phyloP scores from a whole-genome alignment of 23 red algal species.

The Chondrus crispus region DNA sequence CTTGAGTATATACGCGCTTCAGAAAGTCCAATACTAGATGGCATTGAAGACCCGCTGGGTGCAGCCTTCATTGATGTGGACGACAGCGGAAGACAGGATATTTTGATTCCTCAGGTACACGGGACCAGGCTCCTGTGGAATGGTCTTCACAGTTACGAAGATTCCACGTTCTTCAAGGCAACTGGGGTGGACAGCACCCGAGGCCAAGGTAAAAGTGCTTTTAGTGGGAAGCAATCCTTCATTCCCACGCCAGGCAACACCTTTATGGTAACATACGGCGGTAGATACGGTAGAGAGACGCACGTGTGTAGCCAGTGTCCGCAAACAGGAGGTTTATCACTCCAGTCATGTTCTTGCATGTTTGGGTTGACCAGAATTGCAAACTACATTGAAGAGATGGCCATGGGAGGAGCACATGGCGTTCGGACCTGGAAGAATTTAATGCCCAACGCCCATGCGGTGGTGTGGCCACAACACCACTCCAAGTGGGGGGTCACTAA shows the following conservation, averaged over 20 bases:
- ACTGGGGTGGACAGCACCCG: conserved; percentile 45
- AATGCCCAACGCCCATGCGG: conserved; percentile 91
- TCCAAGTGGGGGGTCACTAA: background rate
- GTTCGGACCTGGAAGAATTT: conserved; percentile 89
- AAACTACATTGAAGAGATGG: conserved; percentile 95
- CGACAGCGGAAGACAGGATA: conserved; percentile 83
- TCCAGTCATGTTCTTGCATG: conserved; percentile 85
- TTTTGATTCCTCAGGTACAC: conserved; percentile 57
- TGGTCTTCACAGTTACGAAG: conserved; percentile 40
- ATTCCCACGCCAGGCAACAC: conserved; percentile 72
- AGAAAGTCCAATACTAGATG: conserved; percentile 30
- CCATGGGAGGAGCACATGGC: conserved; percentile 63
- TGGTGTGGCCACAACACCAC: conserved; percentile 69
- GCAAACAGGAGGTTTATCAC: conserved; percentile 51
- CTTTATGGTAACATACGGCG: conserved; percentile 81
- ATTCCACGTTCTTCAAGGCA: conserved; percentile 67
- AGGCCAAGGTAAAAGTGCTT: background rate
- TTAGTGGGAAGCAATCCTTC: conserved; percentile 1
- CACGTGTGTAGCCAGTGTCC: conserved; percentile 90
- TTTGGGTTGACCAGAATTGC: conserved; percentile 85
- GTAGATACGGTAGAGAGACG: conserved; percentile 45
- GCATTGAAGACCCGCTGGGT: conserved; percentile 58
- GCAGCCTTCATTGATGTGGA: conserved; percentile 82
- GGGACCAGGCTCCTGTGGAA: conserved; percentile 78
- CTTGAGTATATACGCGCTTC: background rate